Percentiles rank a stretch among this genome's conserved stretches.
phyloP scores from a whole-genome alignment of 306 rosid species.

The Carpinus viminea region DNA sequence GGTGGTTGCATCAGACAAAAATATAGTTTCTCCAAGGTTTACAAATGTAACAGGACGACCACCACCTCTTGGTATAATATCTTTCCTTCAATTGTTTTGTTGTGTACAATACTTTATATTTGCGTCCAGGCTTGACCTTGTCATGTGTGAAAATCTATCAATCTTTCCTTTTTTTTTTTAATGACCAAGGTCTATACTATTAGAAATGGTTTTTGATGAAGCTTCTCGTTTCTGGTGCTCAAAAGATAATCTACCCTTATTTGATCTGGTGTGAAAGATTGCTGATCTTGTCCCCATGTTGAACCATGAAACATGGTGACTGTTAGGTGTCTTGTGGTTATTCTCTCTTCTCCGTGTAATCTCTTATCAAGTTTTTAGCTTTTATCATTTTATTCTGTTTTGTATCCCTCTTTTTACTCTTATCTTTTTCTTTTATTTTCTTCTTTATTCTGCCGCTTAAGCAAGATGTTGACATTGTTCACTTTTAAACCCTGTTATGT shows the following conservation, averaged over 20 bases:
- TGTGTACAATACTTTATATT: not conserved
- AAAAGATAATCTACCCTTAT: not conserved
- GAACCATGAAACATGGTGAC: not conserved
- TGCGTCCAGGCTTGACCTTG: not conserved
- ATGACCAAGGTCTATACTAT: not conserved
- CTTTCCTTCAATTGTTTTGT: slow-evolving; percentile 15
- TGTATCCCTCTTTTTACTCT: not conserved
- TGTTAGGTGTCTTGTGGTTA: not conserved
- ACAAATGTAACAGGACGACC: slow-evolving; percentile 58
- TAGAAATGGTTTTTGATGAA: slow-evolving; percentile 1
- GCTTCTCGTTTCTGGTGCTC: slow-evolving; percentile 10
- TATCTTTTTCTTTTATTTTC: not conserved
- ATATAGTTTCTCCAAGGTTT: slow-evolving; percentile 63
- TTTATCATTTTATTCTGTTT: too few species aligned
- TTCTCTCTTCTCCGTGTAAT: not conserved
- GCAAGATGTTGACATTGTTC: not conserved
- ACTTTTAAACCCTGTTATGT: not conserved
- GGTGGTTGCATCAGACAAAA: slow-evolving; percentile 85
- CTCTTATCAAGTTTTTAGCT: not conserved
- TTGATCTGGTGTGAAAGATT: not conserved
- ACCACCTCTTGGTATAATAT: slow-evolving; percentile 74
- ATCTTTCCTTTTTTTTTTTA: not conserved
- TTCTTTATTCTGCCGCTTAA: not conserved
- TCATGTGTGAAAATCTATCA: not conserved
- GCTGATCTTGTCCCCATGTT: not conserved